Evolutionary conservation across 2,329 filamentous ascomycete species (phyloP), one percentile per base, ranked within the genome.

Genomic region (Epichloe aotearoae): DNA sequence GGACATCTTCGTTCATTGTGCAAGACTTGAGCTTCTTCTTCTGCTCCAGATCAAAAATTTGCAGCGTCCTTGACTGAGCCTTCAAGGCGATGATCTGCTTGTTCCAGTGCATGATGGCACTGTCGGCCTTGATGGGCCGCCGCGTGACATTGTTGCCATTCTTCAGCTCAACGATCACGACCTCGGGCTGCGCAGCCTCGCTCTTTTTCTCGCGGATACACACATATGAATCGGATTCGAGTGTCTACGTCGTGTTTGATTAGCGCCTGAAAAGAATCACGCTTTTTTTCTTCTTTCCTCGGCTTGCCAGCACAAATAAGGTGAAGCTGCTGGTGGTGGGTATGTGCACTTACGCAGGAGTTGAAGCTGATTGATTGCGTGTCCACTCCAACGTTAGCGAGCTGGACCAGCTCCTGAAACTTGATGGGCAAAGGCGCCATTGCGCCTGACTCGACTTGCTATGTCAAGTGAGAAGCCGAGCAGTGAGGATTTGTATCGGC

Each of bases 41-140:
- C 62, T 84, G 80, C 61, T 82, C 83, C 54, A 98, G 79, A 68
- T 98, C 91, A 71, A 98, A 98, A 67, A 98, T 95, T 74, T 98
- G 94, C 55, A 98, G 80, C 58, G 93, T 98, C 66, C 89, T 81
- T 56, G 85, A 86, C 69, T 96, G 88, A 46, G 93, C 91, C 73
- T 95, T 95, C 59, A 98, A 80, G 56, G 94, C 93, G 64, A 98
- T 97, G 67, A 98, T 88, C 69, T 95, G 88, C 67, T 85, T 87
- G 61, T 79, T 84, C 88, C 88, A 95, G 80, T 98, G 93, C 93
- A 98, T 97, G 67, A 98, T 95, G 62, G 94, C 93, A 80, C 90
- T 97, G 73, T 98, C 93, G 64, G 93, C 93, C 76, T 95, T 97
- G 76, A 98, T 98, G 46, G 91, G 88, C 66, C 91, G 82, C 63